Percentiles rank a stretch among this genome's conserved stretches.
These are phyloP conservation scores for barrel medic (Medicago truncatula) DNA, from an alignment of 306 rosid species.

Conservation along the genomic window DNA sequence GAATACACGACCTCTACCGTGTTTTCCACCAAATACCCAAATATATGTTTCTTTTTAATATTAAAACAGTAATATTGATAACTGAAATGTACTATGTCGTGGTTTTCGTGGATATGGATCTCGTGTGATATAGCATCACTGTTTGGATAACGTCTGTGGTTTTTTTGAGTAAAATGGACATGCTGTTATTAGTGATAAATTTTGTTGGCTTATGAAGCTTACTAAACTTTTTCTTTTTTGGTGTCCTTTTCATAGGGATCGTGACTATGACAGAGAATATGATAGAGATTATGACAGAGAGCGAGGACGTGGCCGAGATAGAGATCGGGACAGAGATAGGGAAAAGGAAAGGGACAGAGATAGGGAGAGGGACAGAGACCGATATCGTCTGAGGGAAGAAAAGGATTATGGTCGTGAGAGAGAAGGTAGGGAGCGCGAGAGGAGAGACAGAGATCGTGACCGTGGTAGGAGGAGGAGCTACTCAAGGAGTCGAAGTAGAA, in stretches of 20 bases:
- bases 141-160: no score
- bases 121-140: no score
- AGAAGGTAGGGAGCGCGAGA: conserved; percentile 89
- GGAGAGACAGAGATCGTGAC: conserved; percentile 92
- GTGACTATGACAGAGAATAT: conserved; percentile 85
- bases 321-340: conserved; percentile 65
- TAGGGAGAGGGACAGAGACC: conserved; percentile 70
- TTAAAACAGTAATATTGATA: no score
- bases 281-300: conserved; percentile 80
- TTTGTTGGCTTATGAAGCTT: background rate
- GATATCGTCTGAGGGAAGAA: conserved; percentile 67
- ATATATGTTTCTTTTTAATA: no score
- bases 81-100: no score
- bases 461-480: conserved; percentile 87
- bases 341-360: conserved; percentile 54
- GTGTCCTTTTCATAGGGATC: conserved; percentile 65
- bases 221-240: conserved; percentile 17
- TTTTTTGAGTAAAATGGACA: no score
- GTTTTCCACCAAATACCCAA: no score
- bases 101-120: no score
- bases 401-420: conserved; percentile 73
- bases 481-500: conserved; percentile 91
- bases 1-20: no score
- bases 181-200: no score
- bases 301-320: conserved; percentile 76